These are phyloP conservation scores for Coemansia guatemalensis DNA, from an alignment of 192 early-diverging fungal genomes.

Conservation along the genomic window DNA sequence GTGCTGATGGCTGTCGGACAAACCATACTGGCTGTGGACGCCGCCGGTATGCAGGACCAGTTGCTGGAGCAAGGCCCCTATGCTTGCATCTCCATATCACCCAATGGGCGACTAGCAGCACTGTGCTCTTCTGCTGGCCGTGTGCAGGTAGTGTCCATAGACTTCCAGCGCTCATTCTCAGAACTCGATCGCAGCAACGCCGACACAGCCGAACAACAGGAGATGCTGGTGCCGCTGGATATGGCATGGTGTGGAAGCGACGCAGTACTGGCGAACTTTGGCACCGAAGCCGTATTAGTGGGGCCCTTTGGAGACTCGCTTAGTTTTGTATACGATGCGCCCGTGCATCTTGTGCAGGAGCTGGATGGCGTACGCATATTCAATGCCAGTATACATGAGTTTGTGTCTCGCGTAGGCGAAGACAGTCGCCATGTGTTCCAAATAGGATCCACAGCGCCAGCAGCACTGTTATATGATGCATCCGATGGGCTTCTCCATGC, in stretches of 20 bases:
- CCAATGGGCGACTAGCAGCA: slow-evolving; percentile 92
- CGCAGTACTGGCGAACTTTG: slow-evolving; percentile 85
- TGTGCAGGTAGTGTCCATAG: slow-evolving; percentile 90
- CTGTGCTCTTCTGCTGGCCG: slow-evolving; percentile 76
- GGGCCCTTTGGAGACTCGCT: slow-evolving; percentile 86
- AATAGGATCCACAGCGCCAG: slow-evolving; percentile 91
- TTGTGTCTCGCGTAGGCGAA: slow-evolving; percentile 74
- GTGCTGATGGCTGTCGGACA: slow-evolving; percentile 74
- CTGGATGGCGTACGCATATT: slow-evolving; percentile 92
- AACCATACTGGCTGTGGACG: slow-evolving; percentile 85
- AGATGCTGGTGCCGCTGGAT: slow-evolving; percentile 3
- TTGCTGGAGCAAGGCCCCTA: slow-evolving; percentile 88
- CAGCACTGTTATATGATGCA: slow-evolving; percentile 89
- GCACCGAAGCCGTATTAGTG: slow-evolving; percentile 79
- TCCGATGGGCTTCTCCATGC: slow-evolving; percentile 64
- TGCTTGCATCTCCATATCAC: slow-evolving; percentile 82
- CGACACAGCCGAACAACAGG: not conserved
- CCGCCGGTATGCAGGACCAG: slow-evolving; percentile 74
- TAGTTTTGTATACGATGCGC: slow-evolving; percentile 66
- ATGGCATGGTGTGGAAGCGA: slow-evolving; percentile 89
- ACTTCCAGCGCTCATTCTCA: slow-evolving; percentile 91
- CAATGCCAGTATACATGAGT: slow-evolving; percentile 71
- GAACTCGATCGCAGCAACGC: slow-evolving; percentile 63
- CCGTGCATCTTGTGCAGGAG: slow-evolving; percentile 83
- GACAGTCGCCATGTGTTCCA: slow-evolving; percentile 69